These are phyloP conservation scores for Penicillium fimorum DNA, from an alignment of 495 filamentous ascomycete species.

Conservation along the genomic window DNA sequence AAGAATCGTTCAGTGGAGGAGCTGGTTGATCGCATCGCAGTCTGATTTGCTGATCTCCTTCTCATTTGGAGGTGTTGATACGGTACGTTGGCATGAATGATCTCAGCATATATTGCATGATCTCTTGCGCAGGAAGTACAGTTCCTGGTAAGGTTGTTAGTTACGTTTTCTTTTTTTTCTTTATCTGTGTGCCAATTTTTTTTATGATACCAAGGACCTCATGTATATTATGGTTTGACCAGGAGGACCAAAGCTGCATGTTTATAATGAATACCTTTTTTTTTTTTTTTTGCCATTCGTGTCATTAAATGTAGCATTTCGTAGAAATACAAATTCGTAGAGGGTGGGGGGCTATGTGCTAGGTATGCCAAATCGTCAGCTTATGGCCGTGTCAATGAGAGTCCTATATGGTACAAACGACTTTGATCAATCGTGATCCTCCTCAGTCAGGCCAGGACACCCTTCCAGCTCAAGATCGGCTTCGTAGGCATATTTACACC, in stretches of 20 bases:
- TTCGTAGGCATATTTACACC: conserved; percentile 87
- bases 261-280: conserved; percentile 17
- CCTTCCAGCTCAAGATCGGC: conserved; percentile 65
- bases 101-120: neutral
- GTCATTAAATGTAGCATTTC: neutral
- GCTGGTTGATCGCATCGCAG: conserved; percentile 26
- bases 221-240: conserved; percentile 26
- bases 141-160: neutral
- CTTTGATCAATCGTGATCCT: conserved; percentile 74
- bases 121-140: neutral
- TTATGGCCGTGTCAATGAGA: neutral
- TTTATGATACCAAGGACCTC: conserved; percentile 30
- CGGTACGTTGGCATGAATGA: neutral
- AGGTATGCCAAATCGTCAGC: neutral
- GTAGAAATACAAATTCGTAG: neutral
- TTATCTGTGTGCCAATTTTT: conserved; percentile 6
- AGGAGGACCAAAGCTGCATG: conserved; percentile 16
- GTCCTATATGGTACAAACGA: conserved; percentile 3
- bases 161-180: conserved; percentile 5
- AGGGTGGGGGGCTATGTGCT: neutral
- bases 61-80: neutral
- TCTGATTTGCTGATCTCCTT: neutral
- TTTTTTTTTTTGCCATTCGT: neutral
- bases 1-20: conserved; percentile 37
- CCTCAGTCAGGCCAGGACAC: conserved; percentile 86